Conservation (phyloP, 1,284 basidiomycete genomes). For the Heterobasidion parviporum region DNA sequence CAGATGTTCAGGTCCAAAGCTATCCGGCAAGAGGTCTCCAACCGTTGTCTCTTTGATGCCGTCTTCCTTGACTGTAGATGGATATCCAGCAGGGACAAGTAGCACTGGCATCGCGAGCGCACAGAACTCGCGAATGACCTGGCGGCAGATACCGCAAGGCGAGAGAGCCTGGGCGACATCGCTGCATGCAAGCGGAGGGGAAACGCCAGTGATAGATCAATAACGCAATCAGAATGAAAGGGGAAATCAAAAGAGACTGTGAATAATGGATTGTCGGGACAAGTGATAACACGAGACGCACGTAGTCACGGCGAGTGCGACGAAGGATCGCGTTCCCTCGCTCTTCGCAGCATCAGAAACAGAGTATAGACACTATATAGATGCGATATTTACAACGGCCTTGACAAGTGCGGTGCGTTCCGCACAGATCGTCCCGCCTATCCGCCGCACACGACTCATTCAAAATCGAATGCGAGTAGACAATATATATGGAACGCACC, state of each 20-base stretch:
- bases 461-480: too few species aligned
- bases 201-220: too few species aligned
- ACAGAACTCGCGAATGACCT: constrained; percentile 88
- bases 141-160: constrained; percentile 89
- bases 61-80: constrained; percentile 26
- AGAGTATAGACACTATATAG: constrained; percentile 6
- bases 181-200: constrained; percentile 20
- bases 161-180: constrained; percentile 62
- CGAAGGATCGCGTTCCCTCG: constrained; percentile 60
- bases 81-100: constrained; percentile 61
- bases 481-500: constrained; percentile 31
- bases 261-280: background rate
- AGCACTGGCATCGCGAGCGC: constrained; percentile 67
- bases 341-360: constrained; percentile 39
- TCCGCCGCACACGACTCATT: too few species aligned
- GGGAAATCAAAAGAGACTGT: background rate
- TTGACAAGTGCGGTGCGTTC: constrained; percentile 86
- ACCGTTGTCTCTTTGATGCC: constrained; percentile 62
- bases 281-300: constrained; percentile 18
- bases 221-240: background rate
- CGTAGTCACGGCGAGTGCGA: constrained; percentile 71
- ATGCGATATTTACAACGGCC: constrained; percentile 54
- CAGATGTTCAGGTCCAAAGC: constrained; percentile 82
- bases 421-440: constrained; percentile 78
- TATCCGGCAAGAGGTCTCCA: constrained; percentile 73